Evolutionary conservation across 768 basidiomycete genomes (phyloP).

Genomic region (Mycena albidolilacea): DNA sequence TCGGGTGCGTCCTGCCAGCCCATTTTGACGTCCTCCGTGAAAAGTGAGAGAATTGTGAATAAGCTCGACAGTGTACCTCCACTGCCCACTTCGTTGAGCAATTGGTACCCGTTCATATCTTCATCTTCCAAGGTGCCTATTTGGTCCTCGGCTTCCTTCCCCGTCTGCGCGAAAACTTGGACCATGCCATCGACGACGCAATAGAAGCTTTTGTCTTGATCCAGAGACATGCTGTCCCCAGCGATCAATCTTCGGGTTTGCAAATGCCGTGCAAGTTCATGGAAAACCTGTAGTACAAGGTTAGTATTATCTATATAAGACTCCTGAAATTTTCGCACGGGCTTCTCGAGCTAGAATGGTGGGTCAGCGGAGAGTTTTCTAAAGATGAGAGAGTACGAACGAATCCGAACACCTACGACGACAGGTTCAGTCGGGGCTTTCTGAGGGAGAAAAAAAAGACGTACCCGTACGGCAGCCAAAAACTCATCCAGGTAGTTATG

Average conservation of each 20-base stretch:
- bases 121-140: conserved; percentile 84
- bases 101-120: conserved; percentile 95
- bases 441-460: too few species aligned
- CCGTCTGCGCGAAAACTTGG: conserved; percentile 89
- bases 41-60: conserved; percentile 96
- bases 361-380: conserved; percentile 18
- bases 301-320: conserved; percentile 4
- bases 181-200: conserved; percentile 99
- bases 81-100: conserved; percentile 95
- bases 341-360: conserved; percentile 80
- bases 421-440: too few species aligned
- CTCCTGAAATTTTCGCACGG: conserved; percentile 64
- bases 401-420: conserved; percentile 83
- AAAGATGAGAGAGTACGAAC: conserved; percentile 54
- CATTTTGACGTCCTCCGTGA: conserved; percentile 94
- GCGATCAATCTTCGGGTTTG: conserved; percentile 97
- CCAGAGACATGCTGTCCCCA: conserved; percentile 93
- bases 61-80: conserved; percentile 96
- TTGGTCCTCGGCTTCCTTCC: conserved; percentile 61
- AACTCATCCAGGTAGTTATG: conserved; percentile 99
- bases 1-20: conserved; percentile 85
- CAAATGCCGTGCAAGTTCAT: conserved; percentile 95
- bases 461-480: conserved; percentile 88
- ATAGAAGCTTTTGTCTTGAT: conserved; percentile 96
- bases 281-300: conserved; percentile 79